A percentile compares a stretch with the other conserved stretches of the same genome.
phyloP scores from a whole-genome alignment of 2,329 filamentous ascomycete genomes.

The Talaromyces sp. region DNA sequence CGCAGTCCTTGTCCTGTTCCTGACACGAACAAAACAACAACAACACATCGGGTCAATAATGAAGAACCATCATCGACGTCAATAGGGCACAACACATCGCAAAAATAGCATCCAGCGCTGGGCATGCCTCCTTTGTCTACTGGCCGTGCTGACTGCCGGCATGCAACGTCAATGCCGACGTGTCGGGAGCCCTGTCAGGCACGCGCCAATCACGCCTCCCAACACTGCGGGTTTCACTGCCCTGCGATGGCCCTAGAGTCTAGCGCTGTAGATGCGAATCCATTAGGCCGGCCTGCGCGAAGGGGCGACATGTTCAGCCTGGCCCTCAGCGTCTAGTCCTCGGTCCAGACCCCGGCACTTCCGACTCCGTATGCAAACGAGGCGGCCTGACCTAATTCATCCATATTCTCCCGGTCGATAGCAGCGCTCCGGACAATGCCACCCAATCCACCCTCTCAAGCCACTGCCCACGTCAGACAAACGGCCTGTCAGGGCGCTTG shows the following conservation, averaged over 20 bases:
- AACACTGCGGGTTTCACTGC: background rate
- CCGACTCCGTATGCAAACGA: background rate
- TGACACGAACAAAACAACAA: background rate
- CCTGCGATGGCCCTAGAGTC: background rate
- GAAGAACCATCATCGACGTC: background rate
- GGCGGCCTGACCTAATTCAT: too few relatives aligned
- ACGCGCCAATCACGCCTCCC: conserved; percentile 4
- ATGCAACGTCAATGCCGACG: conserved; percentile 2
- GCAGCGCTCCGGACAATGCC: background rate
- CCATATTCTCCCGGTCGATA: background rate
- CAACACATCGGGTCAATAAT: background rate
- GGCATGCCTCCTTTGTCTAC: background rate
- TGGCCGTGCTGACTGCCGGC: background rate
- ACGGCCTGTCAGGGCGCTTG: background rate
- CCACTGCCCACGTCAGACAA: background rate
- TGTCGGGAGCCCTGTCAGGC: conserved; percentile 2
- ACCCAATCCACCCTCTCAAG: background rate
- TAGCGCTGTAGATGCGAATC: background rate
- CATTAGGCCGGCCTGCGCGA: background rate
- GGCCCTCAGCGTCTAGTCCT: background rate
- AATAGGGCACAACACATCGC: background rate
- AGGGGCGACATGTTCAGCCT: background rate
- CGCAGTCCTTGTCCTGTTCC: background rate
- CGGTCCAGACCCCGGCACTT: background rate
- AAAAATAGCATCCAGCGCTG: background rate